Base-by-base conservation (phyloP, 2,329 filamentous ascomycete genomes). In the Phoma sp. region DNA sequence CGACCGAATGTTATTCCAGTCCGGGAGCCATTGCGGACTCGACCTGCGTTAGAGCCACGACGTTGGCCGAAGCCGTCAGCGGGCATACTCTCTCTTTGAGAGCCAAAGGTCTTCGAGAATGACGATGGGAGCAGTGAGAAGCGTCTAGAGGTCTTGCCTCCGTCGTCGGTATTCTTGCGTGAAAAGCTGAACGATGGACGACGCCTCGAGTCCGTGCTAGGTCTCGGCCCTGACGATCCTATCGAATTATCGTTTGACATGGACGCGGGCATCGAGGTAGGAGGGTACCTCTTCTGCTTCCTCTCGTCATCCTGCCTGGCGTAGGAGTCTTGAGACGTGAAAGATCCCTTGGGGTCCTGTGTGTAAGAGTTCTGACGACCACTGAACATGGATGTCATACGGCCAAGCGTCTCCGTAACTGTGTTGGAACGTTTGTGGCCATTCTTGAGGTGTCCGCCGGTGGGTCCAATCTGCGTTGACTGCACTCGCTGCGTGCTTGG, bases 181-280 rank as follows among this genome's bases (percentile, higher is more conserved):
- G 72, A 76, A 63, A 83, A 82, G 42, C 76, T 76, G 64, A 82
- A 82, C 5, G 79, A 82, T 9, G 80, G 77, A 36, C 80, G 75
- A 18, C 80, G 75, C 37, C 74, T 75, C 3, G 78, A 80, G 26
- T 83, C 81, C 32, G 71, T 79, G n/a, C 80, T 82, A 28, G 75
- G 76, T 37, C 80, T 71, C 20, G 77, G 73, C 12, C 51, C 51
- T 14, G 61, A 53, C n/a, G 55, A 48, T 25, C 62, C 46, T 34
- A 66, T 50, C 38, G 81, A 75, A 82, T 86, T 76, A 32, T 86
- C 84, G 40, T 83, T 82, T 5, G 85, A 79, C 74, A 89, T 85
- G 2, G 86, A 81, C 59, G 89, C 88, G 57, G 89, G 85, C 92
- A 97, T 96, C 78, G 92, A 96, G 40, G 93, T 90, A 4, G 93